These are phyloP conservation scores for Lindgomyces ingoldianus DNA, from an alignment of 495 filamentous ascomycete genomes.

Conservation along the genomic window DNA sequence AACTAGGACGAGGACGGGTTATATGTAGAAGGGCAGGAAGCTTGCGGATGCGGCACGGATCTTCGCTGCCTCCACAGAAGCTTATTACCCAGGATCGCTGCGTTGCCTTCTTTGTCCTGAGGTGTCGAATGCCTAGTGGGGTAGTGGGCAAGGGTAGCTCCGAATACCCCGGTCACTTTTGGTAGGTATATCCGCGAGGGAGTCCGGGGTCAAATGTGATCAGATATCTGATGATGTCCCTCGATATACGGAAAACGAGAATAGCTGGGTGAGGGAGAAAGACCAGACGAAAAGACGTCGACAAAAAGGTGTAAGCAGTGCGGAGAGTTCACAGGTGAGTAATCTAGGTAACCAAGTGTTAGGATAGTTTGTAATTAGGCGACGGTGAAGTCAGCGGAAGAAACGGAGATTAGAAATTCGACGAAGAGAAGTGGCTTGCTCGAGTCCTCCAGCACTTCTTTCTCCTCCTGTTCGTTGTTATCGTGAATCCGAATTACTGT, in stretches of 20 bases:
- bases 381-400: background rate
- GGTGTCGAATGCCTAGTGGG: background rate
- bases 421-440: background rate
- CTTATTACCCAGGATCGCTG: background rate
- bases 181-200: background rate
- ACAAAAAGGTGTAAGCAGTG: too few relatives aligned
- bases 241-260: too few relatives aligned
- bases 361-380: background rate
- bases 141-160: background rate
- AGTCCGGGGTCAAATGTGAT: background rate
- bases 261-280: too few relatives aligned
- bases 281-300: too few relatives aligned
- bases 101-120: background rate
- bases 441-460: too few relatives aligned
- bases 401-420: background rate
- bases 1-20: background rate
- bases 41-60: background rate
- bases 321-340: too few relatives aligned
- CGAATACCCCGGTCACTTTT: background rate
- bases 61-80: background rate
- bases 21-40: background rate
- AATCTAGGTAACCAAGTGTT: background rate
- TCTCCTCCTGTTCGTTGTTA: too few relatives aligned
- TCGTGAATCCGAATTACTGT: too few relatives aligned
- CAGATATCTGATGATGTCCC: background rate